Evolutionary conservation across 2,329 filamentous ascomycete genomes (phyloP).

Genomic region (Fusarium sp.): DNA sequence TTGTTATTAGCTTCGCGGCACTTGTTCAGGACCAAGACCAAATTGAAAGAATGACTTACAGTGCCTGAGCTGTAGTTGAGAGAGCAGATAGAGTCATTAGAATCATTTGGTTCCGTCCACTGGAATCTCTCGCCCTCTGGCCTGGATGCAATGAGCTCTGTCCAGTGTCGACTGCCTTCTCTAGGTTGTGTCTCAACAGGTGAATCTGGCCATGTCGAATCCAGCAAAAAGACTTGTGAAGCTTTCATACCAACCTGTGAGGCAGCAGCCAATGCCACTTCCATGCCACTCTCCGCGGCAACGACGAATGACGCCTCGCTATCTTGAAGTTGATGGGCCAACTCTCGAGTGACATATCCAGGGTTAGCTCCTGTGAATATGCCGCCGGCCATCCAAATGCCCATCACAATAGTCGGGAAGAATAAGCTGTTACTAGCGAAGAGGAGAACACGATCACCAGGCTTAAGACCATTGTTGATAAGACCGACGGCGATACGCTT

Average conservation of each 20-base stretch:
- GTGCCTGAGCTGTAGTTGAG: conserved; percentile 85
- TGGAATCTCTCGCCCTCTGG: conserved; percentile 64
- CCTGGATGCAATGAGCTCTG: conserved; percentile 62
- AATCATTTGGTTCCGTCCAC: conserved; percentile 67
- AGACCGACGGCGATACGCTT: conserved; percentile 78
- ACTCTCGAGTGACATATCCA: conserved; percentile 71
- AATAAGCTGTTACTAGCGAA: conserved; percentile 79
- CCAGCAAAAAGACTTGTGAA: conserved; percentile 71
- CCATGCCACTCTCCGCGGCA: conserved; percentile 66
- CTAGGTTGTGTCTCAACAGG: conserved; percentile 15
- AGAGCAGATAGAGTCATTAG: conserved; percentile 66
- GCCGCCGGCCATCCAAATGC: conserved; percentile 79
- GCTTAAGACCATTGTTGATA: conserved; percentile 68
- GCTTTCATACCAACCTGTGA: conserved; percentile 62
- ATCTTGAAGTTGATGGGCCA: conserved; percentile 79
- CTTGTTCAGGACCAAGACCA: too few relatives aligned
- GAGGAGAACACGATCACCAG: conserved; percentile 76
- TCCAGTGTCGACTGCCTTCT: conserved; percentile 64
- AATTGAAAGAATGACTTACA: conserved; percentile 23
- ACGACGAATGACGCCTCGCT: conserved; percentile 74
- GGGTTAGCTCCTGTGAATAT: conserved; percentile 82
- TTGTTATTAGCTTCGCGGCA: not conserved
- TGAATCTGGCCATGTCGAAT: conserved; percentile 61
- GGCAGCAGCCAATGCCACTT: conserved; percentile 74
- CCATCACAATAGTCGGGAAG: conserved; percentile 76